Percentiles rank a stretch among this genome's conserved stretches.
Evolutionary conservation across 176 grass and related monocot species (phyloP).

Genomic region (Aegilops speltoides): DNA sequence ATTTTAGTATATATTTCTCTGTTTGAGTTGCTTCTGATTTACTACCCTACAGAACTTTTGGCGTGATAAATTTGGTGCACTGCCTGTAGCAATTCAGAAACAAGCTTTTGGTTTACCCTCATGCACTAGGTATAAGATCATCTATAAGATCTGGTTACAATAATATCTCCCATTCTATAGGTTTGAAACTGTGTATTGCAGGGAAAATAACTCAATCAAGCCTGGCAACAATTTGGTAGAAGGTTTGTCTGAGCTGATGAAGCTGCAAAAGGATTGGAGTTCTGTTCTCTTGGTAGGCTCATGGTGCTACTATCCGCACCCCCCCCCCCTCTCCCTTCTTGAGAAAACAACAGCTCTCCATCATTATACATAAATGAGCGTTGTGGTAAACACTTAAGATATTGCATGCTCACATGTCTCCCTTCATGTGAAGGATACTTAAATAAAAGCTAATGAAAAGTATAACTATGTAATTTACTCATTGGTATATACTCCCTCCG

Average conservation of each 20-base stretch:
- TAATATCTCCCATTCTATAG: slow-evolving; percentile 15
- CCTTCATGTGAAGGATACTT: background rate
- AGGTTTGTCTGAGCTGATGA: slow-evolving; percentile 57
- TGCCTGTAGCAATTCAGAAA: slow-evolving; percentile 49
- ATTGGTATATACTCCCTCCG: background rate
- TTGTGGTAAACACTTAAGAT: background rate
- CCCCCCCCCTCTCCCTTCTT: background rate
- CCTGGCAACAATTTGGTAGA: slow-evolving; percentile 36
- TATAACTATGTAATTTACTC: background rate
- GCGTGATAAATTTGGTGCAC: slow-evolving; percentile 47
- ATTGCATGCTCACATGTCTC: background rate
- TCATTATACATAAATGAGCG: background rate
- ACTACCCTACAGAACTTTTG: slow-evolving; percentile 43
- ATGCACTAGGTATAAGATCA: slow-evolving; percentile 50
- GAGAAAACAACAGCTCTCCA: background rate
- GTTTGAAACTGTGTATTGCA: slow-evolving; percentile 28
- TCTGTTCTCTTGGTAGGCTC: slow-evolving; percentile 70
- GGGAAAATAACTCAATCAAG: slow-evolving; percentile 46
- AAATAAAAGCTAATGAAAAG: background rate
- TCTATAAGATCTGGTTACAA: background rate
- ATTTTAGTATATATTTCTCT: slow-evolving; percentile 15
- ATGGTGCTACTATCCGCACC: background rate
- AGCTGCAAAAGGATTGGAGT: slow-evolving; percentile 63
- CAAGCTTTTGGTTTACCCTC: slow-evolving; percentile 59
- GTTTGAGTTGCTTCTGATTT: slow-evolving; percentile 7